These are phyloP conservation scores for Entophlyctis luteolus DNA, from an alignment of 192 early-diverging fungal species.

Conservation along the genomic window DNA sequence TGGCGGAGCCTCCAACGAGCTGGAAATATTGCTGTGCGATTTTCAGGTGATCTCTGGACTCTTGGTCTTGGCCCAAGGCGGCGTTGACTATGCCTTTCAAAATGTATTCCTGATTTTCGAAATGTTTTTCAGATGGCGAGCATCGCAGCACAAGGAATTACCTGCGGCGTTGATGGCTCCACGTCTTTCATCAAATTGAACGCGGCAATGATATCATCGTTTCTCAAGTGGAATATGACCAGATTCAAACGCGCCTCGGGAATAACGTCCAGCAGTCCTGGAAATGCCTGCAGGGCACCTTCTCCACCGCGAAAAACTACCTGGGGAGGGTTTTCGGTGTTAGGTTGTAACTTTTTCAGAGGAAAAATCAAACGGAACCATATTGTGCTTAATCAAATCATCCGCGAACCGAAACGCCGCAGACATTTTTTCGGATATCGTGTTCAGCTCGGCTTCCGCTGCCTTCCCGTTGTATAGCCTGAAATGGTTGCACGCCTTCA, in stretches of 20 bases:
- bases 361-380: conserved; percentile 11
- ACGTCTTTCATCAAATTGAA: conserved; percentile 64
- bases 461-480: conserved; percentile 62
- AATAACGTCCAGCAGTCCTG: conserved; percentile 53
- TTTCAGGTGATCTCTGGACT: conserved; percentile 60
- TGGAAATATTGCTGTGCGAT: conserved; percentile 65
- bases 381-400: conserved; percentile 48
- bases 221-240: conserved; percentile 55
- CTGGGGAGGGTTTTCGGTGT: conserved; percentile 10
- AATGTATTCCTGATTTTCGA: conserved; percentile 48
- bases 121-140: background rate
- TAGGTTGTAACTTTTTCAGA: background rate
- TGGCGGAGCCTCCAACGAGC: conserved; percentile 56
- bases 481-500: conserved; percentile 64
- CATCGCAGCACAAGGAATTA: background rate
- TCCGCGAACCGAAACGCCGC: conserved; percentile 50
- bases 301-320: conserved; percentile 58
- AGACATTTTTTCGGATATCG: conserved; percentile 45
- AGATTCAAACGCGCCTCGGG: conserved; percentile 60
- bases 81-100: conserved; percentile 63
- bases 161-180: conserved; percentile 57
- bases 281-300: conserved; percentile 55
- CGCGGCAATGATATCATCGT: conserved; percentile 55
- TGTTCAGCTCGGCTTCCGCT: conserved; percentile 53
- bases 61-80: conserved; percentile 57